These are phyloP conservation scores for Ceratobasidium sp. DNA, from an alignment of 1,284 basidiomycete genomes.

Conservation along the genomic window DNA sequence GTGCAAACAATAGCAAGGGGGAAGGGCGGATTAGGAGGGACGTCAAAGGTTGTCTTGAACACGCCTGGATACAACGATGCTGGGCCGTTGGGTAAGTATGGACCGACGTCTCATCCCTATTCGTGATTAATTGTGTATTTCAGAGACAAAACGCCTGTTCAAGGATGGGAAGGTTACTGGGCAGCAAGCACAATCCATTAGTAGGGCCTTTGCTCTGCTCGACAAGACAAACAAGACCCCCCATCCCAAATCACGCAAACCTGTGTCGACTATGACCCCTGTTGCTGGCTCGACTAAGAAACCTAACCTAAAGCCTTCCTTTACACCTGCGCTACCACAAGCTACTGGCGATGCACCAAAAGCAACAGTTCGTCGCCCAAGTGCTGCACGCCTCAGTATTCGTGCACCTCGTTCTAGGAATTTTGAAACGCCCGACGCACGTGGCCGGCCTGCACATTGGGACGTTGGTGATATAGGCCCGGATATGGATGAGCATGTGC, in stretches of 20 bases:
- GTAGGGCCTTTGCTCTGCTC: conserved; percentile 33
- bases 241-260: conserved; percentile 36
- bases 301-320: conserved; percentile 8
- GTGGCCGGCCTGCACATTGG: conserved; percentile 66
- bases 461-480: conserved; percentile 63
- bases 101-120: not conserved
- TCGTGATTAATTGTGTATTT: not conserved
- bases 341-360: conserved; percentile 11
- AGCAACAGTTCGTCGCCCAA: conserved; percentile 58
- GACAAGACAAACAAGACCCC: conserved; percentile 45
- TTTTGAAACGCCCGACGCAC: conserved; percentile 71
- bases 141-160: conserved; percentile 25
- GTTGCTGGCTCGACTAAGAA: conserved; percentile 36
- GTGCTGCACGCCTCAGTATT: conserved; percentile 64
- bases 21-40: conserved; percentile 26
- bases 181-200: conserved; percentile 34
- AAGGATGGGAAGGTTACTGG: conserved; percentile 30
- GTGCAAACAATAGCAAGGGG: conserved; percentile 18
- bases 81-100: conserved; percentile 13
- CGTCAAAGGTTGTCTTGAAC: not conserved
- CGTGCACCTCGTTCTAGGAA: conserved; percentile 49
- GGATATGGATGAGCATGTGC: conserved; percentile 50
- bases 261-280: conserved; percentile 36
- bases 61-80: conserved; percentile 12
- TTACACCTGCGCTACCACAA: conserved; percentile 13